These are phyloP conservation scores for Dactylellina leptospora DNA, from an alignment of 2,329 filamentous ascomycete species.

Conservation along the genomic window DNA sequence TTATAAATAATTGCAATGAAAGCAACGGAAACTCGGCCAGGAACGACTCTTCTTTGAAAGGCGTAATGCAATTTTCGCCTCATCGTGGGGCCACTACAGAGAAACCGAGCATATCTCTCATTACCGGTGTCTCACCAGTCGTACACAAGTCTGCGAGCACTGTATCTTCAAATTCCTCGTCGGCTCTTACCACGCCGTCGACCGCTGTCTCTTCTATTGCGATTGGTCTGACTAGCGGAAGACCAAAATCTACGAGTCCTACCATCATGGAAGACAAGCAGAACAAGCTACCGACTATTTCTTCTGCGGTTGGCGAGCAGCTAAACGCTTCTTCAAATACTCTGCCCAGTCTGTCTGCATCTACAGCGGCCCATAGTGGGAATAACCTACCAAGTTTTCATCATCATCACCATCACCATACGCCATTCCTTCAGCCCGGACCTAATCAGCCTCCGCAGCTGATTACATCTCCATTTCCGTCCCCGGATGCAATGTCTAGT, in stretches of 20 bases:
- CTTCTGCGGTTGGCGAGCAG: slow-evolving; percentile 40
- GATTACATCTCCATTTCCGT: slow-evolving; percentile 48
- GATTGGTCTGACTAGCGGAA: slow-evolving; percentile 28
- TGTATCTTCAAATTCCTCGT: slow-evolving; percentile 42
- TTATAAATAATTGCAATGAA: slow-evolving; percentile 21
- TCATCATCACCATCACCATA: slow-evolving; percentile 40
- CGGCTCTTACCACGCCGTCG: slow-evolving; percentile 40
- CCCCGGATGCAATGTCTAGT: slow-evolving; percentile 43
- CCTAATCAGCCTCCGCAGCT: slow-evolving; percentile 13
- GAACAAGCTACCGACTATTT: slow-evolving; percentile 31
- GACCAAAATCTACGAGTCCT: slow-evolving; percentile 28
- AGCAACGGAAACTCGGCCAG: slow-evolving; percentile 24
- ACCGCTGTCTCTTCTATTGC: slow-evolving; percentile 37
- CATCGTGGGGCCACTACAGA: slow-evolving; percentile 14
- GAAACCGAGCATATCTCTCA: slow-evolving; percentile 41
- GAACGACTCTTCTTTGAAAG: slow-evolving; percentile 23
- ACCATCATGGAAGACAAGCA: slow-evolving; percentile 35
- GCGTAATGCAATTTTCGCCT: slow-evolving; percentile 21
- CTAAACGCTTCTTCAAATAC: slow-evolving; percentile 18
- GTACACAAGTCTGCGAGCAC: slow-evolving; percentile 27
- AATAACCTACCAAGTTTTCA: slow-evolving; percentile 44
- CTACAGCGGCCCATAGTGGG: slow-evolving; percentile 14
- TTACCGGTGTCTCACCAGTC: slow-evolving; percentile 40
- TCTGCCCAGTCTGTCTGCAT: slow-evolving; percentile 26
- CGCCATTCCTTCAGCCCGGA: slow-evolving; percentile 36